phyloP scores from a whole-genome alignment of 1,139 yeast genomes.

The Suhomyces yuchorum region DNA sequence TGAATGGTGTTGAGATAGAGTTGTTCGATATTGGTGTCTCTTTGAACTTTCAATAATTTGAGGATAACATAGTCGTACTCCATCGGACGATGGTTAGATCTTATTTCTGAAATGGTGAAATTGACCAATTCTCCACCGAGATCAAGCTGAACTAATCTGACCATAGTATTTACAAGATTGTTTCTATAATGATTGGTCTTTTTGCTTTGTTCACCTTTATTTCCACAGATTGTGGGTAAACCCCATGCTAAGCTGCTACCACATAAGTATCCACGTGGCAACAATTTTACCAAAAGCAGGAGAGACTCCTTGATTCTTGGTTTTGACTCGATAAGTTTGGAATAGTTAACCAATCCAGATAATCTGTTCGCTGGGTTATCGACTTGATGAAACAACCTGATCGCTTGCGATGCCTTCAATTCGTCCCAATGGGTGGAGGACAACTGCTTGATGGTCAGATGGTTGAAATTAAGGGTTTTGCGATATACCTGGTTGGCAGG shows the following conservation, averaged over 20 bases:
- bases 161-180: conserved; percentile 34
- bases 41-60: conserved; percentile 31
- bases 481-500: conserved; percentile 7
- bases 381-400: conserved; percentile 34
- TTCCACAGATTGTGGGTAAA: conserved; percentile 34
- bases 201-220: conserved; percentile 21
- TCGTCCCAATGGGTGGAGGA: conserved; percentile 36
- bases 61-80: conserved; percentile 37
- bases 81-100: conserved; percentile 16
- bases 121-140: conserved; percentile 20
- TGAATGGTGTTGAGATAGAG: conserved; percentile 32
- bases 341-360: conserved; percentile 37
- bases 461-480: conserved; percentile 22
- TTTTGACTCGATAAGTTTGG: conserved; percentile 25
- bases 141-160: conserved; percentile 26
- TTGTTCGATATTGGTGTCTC: conserved; percentile 29
- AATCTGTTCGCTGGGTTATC: conserved; percentile 40
- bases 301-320: conserved; percentile 21
- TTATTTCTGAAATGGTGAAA: conserved; percentile 28
- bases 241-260: conserved; percentile 35
- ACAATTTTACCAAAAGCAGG: conserved; percentile 24
- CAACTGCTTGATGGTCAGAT: conserved; percentile 26
- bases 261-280: conserved; percentile 32
- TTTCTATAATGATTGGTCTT: conserved; percentile 40
- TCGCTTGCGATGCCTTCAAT: conserved; percentile 36